These are phyloP conservation scores for Trypanosoma congolense DNA, from an alignment of 208 protist genomes.

Conservation along the genomic window DNA sequence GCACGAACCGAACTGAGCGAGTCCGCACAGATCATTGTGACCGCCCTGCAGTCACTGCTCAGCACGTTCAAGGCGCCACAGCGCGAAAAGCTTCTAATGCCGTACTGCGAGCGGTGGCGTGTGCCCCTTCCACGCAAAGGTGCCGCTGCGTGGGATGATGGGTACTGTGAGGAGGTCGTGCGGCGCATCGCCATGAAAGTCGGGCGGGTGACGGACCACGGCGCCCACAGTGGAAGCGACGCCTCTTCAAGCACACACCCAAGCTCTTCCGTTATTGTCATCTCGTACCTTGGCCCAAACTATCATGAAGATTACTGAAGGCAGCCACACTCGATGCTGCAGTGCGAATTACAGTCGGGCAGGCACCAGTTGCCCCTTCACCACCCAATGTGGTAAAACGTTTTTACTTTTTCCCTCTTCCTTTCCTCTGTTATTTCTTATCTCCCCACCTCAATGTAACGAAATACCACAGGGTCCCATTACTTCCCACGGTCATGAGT, in stretches of 20 bases:
- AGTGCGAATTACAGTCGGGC: no score
- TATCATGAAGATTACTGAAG: neutral
- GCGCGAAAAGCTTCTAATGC: neutral
- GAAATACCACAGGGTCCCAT: no score
- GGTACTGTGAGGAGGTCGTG: neutral
- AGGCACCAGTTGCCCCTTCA: no score
- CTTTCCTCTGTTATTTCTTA: no score
- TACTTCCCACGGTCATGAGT: no score
- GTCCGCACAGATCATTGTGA: constrained; percentile 1
- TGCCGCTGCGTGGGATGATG: neutral
- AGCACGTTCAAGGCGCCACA: neutral
- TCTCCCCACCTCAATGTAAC: no score
- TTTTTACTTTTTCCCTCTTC: no score
- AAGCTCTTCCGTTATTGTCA: neutral
- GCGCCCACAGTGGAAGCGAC: neutral
- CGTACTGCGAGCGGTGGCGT: constrained; percentile 3
- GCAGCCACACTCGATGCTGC: no score
- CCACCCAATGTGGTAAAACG: no score
- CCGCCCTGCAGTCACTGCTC: neutral
- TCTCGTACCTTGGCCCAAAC: neutral
- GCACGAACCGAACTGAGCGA: neutral
- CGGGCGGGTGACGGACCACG: neutral
- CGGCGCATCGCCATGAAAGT: neutral
- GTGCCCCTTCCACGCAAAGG: neutral
- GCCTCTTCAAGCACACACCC: neutral